phyloP scores from a whole-genome alignment of 2,329 filamentous ascomycete species.

The Microcyclosporella mali region DNA sequence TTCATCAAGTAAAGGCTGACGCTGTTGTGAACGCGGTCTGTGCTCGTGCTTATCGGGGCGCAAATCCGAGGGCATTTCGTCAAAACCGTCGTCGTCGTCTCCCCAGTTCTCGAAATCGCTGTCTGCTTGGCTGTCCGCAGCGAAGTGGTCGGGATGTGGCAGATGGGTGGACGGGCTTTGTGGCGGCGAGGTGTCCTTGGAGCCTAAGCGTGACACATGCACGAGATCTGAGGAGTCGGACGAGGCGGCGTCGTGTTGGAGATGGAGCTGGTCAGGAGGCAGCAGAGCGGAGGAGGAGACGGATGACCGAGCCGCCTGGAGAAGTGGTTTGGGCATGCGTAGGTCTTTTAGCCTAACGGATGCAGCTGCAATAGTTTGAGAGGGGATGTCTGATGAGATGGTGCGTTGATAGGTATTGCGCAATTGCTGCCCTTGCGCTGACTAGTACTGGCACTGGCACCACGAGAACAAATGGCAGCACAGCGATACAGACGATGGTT shows the following conservation, averaged over 20 bases:
- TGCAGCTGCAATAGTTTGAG: conserved; percentile 1
- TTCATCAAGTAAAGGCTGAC: conserved; percentile 47
- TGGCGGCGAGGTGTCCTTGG: conserved; percentile 26
- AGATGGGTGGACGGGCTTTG: conserved; percentile 27
- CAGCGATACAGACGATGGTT: too few species aligned
- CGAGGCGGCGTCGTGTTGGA: conserved; percentile 16
- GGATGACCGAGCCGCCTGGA: conserved; percentile 1
- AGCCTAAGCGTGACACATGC: conserved; percentile 11
- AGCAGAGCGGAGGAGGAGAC: conserved; percentile 13
- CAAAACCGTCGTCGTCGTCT: conserved; percentile 31
- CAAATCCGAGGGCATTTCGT: conserved; percentile 46
- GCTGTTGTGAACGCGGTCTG: conserved; percentile 28
- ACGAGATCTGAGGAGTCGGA: conserved; percentile 26
- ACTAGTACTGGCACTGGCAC: too few species aligned
- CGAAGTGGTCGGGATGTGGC: conserved; percentile 19
- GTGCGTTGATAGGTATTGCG: too few species aligned
- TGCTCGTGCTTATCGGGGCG: conserved; percentile 28
- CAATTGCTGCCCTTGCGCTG: too few species aligned
- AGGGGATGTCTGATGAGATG: too few species aligned
- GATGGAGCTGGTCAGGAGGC: conserved; percentile 19
- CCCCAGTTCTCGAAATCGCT: conserved; percentile 42
- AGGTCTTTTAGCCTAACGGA: not conserved
- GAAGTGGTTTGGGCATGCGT: conserved; percentile 3
- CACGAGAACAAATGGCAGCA: too few species aligned
- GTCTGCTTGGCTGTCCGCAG: conserved; percentile 17